Evolutionary conservation across 805 yeast genomes (phyloP), one percentile per base, ranked within the genome.

Genomic region (Zygoascus tannicola): DNA sequence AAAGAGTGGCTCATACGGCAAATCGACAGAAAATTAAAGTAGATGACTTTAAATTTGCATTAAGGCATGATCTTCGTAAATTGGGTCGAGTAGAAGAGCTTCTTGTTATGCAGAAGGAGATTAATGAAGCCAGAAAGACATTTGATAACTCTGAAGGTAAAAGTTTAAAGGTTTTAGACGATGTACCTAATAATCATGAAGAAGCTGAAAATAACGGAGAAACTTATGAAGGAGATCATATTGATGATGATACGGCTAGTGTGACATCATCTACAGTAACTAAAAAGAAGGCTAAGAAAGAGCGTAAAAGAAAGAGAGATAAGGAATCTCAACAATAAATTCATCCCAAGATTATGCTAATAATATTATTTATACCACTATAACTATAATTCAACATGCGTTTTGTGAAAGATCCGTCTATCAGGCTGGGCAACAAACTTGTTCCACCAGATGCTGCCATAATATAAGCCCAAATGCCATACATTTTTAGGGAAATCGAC

Each of bases 21-120:
- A 65, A 66, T 10, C 65, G 86, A 32, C 75, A 69, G 48, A 82
- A 81, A 60, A 70, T 82, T 50, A 78, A 76, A 50, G 76, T 81
- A 15, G 87, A 81, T 35, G 88, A 82, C 55, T 76, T 82, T 63
- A 77, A 75, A 57, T 82, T 80, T 60, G 84, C 81, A 0, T 59
- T 83, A 41, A 63, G 87, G 37, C 71, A 71, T 44, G 90, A 82
- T 54, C 76, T 80, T 2, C 65, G 73, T 12, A 82, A 82, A 55
- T 67, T 80, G 12, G 85, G 85, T 2, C 75, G 90, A 60, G 74
- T 81, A 1, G 76, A 76, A 48, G 85, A 81, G 55, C 66, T 82
- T 51, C 67, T 80, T 43, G 63, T 69, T 18, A 61, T 80, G 53
- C 81, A 78, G 50, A 75, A 73, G 55, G 76, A 73, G 48, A 79